These are phyloP conservation scores for Aspergillus japonicus DNA, from an alignment of 2,329 filamentous ascomycete genomes.

Conservation along the genomic window DNA sequence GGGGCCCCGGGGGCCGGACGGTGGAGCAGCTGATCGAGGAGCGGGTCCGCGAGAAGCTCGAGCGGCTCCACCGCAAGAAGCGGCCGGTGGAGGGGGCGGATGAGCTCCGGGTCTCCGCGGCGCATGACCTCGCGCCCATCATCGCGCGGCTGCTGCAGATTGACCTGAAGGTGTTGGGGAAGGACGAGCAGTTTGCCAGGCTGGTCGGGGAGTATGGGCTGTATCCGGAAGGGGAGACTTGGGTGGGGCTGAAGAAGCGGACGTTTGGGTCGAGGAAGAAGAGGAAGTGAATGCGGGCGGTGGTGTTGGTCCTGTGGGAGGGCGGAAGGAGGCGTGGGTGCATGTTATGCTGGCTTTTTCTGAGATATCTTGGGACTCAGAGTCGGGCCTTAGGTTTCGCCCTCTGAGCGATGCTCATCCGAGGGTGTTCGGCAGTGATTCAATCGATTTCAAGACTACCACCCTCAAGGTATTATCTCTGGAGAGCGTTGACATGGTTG, in stretches of 20 bases:
- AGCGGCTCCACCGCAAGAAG: slow-evolving; percentile 28
- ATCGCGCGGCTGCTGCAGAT: slow-evolving; percentile 30
- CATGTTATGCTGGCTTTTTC: too few species aligned
- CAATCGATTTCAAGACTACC: too few species aligned
- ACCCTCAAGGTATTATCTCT: too few species aligned
- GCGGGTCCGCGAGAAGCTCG: slow-evolving; percentile 21
- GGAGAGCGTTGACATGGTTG: too few species aligned
- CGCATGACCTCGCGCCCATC: slow-evolving; percentile 34
- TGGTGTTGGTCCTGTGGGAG: too few species aligned
- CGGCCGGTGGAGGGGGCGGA: slow-evolving; percentile 26
- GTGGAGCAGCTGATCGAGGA: slow-evolving; percentile 16
- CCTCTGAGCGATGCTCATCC: too few species aligned
- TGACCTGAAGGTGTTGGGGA: slow-evolving; percentile 27
- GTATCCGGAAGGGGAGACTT: not conserved
- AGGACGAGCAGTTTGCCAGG: slow-evolving; percentile 20
- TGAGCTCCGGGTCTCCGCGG: slow-evolving; percentile 32
- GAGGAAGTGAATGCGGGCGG: not conserved
- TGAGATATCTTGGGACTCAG: too few species aligned
- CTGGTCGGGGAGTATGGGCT: slow-evolving; percentile 12
- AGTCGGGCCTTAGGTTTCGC: too few species aligned
- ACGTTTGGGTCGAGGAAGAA: slow-evolving; percentile 5
- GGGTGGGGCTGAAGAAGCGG: slow-evolving; percentile 6
- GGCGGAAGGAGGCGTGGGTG: too few species aligned
- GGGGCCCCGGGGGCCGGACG: slow-evolving; percentile 14
- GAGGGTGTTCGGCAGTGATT: too few species aligned